A percentile compares a stretch with the other conserved stretches of the same genome.
Conservation (phyloP, 768 basidiomycete genomes). For the Russula sp. region DNA sequence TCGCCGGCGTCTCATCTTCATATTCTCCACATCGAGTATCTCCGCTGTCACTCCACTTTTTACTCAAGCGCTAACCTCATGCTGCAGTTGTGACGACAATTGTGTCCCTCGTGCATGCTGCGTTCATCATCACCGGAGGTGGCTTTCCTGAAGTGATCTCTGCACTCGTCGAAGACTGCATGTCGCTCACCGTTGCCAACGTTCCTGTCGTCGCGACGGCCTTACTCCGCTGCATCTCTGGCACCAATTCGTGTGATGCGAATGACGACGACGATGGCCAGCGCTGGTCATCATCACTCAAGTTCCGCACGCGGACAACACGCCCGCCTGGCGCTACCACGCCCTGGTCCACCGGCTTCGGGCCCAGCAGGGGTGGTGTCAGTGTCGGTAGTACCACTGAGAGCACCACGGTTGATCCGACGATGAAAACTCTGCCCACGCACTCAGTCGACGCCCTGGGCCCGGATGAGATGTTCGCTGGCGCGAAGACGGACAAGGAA, state of each 20-base stretch:
- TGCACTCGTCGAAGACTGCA: conserved; percentile 30
- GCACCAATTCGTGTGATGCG: not conserved
- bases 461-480: not conserved
- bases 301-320: conserved; percentile 16
- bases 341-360: not conserved
- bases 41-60: not conserved
- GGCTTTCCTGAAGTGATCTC: conserved; percentile 30
- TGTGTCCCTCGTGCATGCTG: conserved; percentile 30
- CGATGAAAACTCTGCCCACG: not conserved
- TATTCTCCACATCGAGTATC: conserved; percentile 50
- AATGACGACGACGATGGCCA: conserved; percentile 19
- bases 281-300: conserved; percentile 16
- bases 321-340: not conserved
- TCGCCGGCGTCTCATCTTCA: conserved; percentile 39
- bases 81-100: conserved; percentile 26
- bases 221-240: conserved; percentile 7
- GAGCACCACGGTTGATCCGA: not conserved
- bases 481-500: not conserved
- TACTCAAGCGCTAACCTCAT: not conserved
- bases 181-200: conserved; percentile 16
- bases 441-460: not conserved
- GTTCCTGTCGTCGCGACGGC: conserved; percentile 22
- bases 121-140: conserved; percentile 26
- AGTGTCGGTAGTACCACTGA: not conserved
- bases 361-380: not conserved